Conservation (phyloP, 768 basidiomycete genomes). For the Rubroboletus pulcherrimus region DNA sequence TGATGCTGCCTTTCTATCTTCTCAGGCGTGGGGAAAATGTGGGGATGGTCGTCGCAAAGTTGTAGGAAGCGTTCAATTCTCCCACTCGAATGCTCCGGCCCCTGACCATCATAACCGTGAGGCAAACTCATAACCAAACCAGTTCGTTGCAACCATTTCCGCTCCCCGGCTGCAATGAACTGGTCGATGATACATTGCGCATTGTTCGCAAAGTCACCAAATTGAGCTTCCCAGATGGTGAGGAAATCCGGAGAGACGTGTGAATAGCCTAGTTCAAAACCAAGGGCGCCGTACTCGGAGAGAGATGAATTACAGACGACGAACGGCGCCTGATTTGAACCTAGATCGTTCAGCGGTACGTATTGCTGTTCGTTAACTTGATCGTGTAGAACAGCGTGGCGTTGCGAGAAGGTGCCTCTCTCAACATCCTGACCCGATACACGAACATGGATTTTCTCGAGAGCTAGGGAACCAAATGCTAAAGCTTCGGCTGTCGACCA, state of each 20-base stretch:
- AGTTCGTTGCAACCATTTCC: constrained; percentile 95
- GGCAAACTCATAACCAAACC: constrained; percentile 87
- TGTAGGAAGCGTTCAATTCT: constrained; percentile 96
- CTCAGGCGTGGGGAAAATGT: constrained; percentile 81
- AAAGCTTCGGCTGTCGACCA: constrained; percentile 99
- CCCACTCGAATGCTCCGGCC: constrained; percentile 96
- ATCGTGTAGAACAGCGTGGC: constrained; percentile 96
- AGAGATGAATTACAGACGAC: constrained; percentile 96
- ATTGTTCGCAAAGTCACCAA: constrained; percentile 97
- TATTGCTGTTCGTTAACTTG: constrained; percentile 90
- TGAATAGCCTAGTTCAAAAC: constrained; percentile 98
- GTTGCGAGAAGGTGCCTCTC: constrained; percentile 97
- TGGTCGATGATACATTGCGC: constrained; percentile 99
- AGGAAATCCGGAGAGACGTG: constrained; percentile 91
- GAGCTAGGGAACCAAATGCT: constrained; percentile 88
- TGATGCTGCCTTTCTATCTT: constrained; percentile 95
- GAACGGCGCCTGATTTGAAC: constrained; percentile 85
- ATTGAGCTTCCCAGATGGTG: constrained; percentile 98
- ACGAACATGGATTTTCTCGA: constrained; percentile 92
- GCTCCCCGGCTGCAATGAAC: constrained; percentile 95
- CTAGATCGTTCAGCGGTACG: constrained; percentile 84
- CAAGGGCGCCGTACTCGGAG: constrained; percentile 91
- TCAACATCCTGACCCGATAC: constrained; percentile 98
- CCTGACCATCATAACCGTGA: constrained; percentile 98
- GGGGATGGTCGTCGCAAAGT: constrained; percentile 95